These are phyloP conservation scores for Polygonum maritimum DNA, from an alignment of 148 eudicot genomes.

Conservation along the genomic window DNA sequence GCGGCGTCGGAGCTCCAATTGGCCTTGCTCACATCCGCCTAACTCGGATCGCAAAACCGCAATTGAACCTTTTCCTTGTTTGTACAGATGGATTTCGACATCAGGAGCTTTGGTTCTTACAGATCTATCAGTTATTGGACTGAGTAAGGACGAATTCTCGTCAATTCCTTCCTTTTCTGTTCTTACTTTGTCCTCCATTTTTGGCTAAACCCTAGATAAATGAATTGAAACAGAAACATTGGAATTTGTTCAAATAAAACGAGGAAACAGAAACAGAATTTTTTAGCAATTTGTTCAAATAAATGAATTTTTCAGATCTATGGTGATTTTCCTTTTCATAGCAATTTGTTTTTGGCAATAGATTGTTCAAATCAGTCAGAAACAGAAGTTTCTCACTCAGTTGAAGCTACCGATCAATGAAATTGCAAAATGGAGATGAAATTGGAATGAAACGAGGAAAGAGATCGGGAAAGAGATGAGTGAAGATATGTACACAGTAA, in stretches of 20 bases:
- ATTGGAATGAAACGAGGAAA: background rate
- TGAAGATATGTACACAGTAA: background rate
- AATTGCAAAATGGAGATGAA: background rate
- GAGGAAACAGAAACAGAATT: too few relatives aligned
- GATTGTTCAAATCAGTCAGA: background rate
- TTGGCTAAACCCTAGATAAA: too few relatives aligned
- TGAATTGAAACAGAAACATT: too few relatives aligned
- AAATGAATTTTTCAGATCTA: too few relatives aligned
- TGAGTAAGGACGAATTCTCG: background rate
- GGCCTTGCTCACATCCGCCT: slow-evolving; percentile 89
- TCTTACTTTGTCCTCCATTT: background rate
- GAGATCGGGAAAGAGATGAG: background rate
- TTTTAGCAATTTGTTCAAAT: too few relatives aligned
- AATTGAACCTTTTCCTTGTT: slow-evolving; percentile 69
- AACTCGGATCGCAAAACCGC: slow-evolving; percentile 41
- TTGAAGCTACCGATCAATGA: background rate
- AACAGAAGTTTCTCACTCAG: background rate
- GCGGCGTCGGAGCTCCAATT: slow-evolving; percentile 78
- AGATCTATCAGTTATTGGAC: slow-evolving; percentile 14
- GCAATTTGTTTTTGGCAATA: too few relatives aligned
- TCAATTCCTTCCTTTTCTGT: background rate
- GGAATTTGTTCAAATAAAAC: too few relatives aligned
- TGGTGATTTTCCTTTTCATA: too few relatives aligned
- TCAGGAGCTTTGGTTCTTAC: slow-evolving; percentile 65
- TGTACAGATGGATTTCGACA: slow-evolving; percentile 52